phyloP scores from a whole-genome alignment of 1,284 basidiomycete genomes.

The Polyporus tsugae region DNA sequence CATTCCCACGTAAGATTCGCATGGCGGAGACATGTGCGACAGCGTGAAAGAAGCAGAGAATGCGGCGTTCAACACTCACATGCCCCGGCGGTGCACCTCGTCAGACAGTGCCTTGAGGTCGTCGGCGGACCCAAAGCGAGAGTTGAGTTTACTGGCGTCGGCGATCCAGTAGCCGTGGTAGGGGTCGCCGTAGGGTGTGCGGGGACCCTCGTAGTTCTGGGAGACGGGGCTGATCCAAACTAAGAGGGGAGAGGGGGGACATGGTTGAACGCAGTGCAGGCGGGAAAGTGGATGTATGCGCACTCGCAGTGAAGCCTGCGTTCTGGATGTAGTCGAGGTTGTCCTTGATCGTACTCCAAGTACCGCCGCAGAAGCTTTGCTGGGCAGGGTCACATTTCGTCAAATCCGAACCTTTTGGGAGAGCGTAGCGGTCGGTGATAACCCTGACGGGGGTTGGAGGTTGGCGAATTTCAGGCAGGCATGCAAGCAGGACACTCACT shows the following conservation, averaged over 20 bases:
- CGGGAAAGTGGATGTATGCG: constrained; percentile 42
- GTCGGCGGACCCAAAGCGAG: constrained; percentile 72
- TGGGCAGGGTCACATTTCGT: constrained; percentile 62
- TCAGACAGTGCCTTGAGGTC: constrained; percentile 75
- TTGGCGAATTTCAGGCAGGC: not conserved
- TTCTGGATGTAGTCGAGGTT: constrained; percentile 84
- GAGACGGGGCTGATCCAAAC: constrained; percentile 76
- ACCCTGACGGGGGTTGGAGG: constrained; percentile 50
- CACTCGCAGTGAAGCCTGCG: constrained; percentile 81
- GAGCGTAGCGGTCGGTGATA: constrained; percentile 81
- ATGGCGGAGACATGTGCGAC: not conserved
- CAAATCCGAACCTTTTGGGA: constrained; percentile 59
- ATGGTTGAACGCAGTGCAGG: constrained; percentile 10
- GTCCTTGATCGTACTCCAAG: constrained; percentile 77
- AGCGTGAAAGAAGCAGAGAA: not conserved
- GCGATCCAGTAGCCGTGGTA: constrained; percentile 79
- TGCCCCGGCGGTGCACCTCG: constrained; percentile 74
- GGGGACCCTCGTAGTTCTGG: constrained; percentile 76
- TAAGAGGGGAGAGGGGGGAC: constrained; percentile 30
- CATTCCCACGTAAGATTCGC: not conserved
- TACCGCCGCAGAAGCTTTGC: constrained; percentile 80
- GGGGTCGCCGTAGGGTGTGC: constrained; percentile 72
- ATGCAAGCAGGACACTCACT: constrained; percentile 42
- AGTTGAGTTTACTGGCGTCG: constrained; percentile 71
- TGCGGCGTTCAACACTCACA: constrained; percentile 50